phyloP scores from a whole-genome alignment of 2,329 filamentous ascomycete species.

The Cytospora schulzeri region DNA sequence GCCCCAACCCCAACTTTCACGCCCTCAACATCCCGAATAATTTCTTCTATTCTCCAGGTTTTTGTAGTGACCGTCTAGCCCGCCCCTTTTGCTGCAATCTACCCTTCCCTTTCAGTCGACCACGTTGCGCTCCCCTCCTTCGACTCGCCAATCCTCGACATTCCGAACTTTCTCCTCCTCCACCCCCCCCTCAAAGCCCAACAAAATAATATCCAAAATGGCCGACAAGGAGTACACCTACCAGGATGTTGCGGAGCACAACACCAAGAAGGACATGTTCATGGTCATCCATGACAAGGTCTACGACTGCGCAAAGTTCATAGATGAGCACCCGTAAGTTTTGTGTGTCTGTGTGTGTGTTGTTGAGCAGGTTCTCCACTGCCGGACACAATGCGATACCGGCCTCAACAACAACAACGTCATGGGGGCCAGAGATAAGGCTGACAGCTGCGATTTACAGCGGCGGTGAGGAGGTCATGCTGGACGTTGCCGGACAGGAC shows the following conservation, averaged over 20 bases:
- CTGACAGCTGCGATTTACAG: constrained; percentile 52
- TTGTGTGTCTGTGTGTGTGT: too few species aligned
- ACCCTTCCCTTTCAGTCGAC: not conserved
- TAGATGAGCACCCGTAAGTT: constrained; percentile 92
- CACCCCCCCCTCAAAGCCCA: constrained; percentile 15
- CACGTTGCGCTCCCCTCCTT: constrained; percentile 6
- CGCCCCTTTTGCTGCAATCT: constrained; percentile 14
- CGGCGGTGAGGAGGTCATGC: constrained; percentile 96
- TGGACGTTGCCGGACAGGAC: constrained; percentile 95
- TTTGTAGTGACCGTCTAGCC: constrained; percentile 5
- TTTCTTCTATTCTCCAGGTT: not conserved
- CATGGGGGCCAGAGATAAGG: constrained; percentile 10
- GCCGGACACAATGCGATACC: constrained; percentile 3
- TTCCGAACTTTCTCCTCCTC: constrained; percentile 10
- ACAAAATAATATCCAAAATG: constrained; percentile 39
- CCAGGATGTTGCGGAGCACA: constrained; percentile 81
- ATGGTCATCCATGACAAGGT: constrained; percentile 95
- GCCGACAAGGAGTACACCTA: constrained; percentile 64
- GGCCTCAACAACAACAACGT: constrained; percentile 8
- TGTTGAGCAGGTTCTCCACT: constrained; percentile 21
- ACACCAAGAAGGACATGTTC: constrained; percentile 91
- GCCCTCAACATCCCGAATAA: not conserved
- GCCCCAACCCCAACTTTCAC: constrained; percentile 9
- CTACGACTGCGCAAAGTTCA: constrained; percentile 85
- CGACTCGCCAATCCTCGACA: constrained; percentile 1